These are phyloP conservation scores for Alectoria sarmentosa DNA, from an alignment of 495 filamentous ascomycete species.

Conservation along the genomic window DNA sequence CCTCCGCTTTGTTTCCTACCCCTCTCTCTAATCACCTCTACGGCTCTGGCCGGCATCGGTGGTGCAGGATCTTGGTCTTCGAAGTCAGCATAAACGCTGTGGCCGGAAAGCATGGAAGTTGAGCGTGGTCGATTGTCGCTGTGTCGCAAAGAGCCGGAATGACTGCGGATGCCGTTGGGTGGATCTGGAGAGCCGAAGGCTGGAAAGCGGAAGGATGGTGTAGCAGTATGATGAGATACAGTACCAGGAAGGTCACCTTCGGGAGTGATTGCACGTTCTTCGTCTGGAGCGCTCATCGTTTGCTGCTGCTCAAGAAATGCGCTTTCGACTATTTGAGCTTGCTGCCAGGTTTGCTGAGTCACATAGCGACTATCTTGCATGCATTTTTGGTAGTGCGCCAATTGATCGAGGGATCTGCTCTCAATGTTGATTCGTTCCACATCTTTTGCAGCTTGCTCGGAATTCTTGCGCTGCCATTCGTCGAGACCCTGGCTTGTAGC, in stretches of 20 bases:
- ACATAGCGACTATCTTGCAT: conserved; percentile 43
- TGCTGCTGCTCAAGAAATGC: conserved; percentile 37
- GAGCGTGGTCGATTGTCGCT: conserved; percentile 22
- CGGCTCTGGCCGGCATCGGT: conserved; percentile 27
- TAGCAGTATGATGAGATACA: conserved; percentile 31
- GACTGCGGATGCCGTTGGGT: conserved; percentile 29
- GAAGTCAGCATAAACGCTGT: conserved; percentile 23
- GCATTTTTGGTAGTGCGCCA: conserved; percentile 38
- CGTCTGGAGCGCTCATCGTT: conserved; percentile 36
- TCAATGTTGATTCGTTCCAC: conserved; percentile 57
- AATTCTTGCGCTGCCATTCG: conserved; percentile 63
- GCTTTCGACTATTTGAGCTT: conserved; percentile 41
- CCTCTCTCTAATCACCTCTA: conserved; percentile 23
- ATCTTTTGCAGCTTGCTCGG: conserved; percentile 58
- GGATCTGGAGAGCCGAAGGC: conserved; percentile 25
- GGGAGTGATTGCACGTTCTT: conserved; percentile 41
- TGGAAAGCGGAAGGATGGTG: conserved; percentile 28
- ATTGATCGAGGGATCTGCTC: conserved; percentile 39
- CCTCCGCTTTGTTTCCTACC: conserved; percentile 35
- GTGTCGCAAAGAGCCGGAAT: conserved; percentile 35
- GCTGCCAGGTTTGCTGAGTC: conserved; percentile 43
- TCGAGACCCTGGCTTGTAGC: conserved; percentile 69
- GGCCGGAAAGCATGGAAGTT: conserved; percentile 23
- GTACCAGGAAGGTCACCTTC: conserved; percentile 46
- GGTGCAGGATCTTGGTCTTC: conserved; percentile 27